phyloP scores from a whole-genome alignment of 768 basidiomycete genomes.

The Russula emetica region DNA sequence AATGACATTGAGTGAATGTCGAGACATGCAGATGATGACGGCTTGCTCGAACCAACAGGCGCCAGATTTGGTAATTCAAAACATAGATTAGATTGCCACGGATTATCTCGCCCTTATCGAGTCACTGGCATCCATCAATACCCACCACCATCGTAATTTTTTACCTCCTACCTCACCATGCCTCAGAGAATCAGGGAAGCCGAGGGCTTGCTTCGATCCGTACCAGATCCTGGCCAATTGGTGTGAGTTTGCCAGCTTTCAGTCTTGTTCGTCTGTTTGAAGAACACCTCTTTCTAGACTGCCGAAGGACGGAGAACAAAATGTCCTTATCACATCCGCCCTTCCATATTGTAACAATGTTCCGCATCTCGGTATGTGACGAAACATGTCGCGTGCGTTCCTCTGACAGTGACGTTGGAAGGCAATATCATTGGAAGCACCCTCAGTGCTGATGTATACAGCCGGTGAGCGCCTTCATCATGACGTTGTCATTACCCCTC shows the following conservation, averaged over 20 bases:
- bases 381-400: constrained; percentile 14
- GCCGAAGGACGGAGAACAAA: constrained; percentile 82
- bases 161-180: constrained; percentile 27
- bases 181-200: constrained; percentile 41
- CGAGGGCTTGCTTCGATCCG: constrained; percentile 42
- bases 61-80: constrained; percentile 2
- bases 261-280: constrained; percentile 2
- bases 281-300: constrained; percentile 39
- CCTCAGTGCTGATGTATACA: constrained; percentile 95
- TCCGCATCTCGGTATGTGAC: constrained; percentile 76
- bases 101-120: too few species aligned
- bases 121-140: too few species aligned
- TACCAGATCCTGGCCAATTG: constrained; percentile 42
- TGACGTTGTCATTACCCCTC: constrained; percentile 7
- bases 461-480: constrained; percentile 55
- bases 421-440: constrained; percentile 95
- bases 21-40: neutral
- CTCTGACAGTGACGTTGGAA: constrained; percentile 28
- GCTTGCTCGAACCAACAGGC: neutral
- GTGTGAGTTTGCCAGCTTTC: constrained; percentile 36
- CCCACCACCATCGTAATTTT: neutral
- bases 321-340: constrained; percentile 91
- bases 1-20: neutral
- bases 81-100: neutral
- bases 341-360: constrained; percentile 97